phyloP scores from a whole-genome alignment of 305 asterid species.

The Withania somnifera region DNA sequence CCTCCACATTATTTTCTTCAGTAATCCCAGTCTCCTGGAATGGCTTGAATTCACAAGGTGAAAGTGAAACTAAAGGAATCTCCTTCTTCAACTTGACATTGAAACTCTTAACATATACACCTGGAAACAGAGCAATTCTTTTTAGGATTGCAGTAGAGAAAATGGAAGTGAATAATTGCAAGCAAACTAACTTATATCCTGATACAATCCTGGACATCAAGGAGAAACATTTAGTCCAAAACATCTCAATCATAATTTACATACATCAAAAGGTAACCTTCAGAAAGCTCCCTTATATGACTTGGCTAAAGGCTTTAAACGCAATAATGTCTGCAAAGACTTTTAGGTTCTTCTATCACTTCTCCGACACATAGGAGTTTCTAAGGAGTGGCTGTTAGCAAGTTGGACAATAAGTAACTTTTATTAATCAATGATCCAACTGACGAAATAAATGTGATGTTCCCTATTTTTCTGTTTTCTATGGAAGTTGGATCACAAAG shows the following conservation, averaged over 20 bases:
- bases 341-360: background rate
- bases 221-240: background rate
- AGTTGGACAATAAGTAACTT: background rate
- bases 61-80: constrained; percentile 45
- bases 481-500: background rate
- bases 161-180: background rate
- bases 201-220: background rate
- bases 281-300: background rate
- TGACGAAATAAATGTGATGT: background rate
- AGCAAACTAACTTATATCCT: background rate
- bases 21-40: constrained; percentile 28
- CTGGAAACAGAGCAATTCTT: constrained; percentile 30
- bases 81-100: constrained; percentile 32
- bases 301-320: background rate
- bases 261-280: background rate
- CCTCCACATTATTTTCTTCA: constrained; percentile 33
- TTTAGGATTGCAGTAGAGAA: background rate
- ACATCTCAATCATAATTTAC: background rate
- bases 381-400: background rate
- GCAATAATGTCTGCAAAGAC: background rate
- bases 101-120: constrained; percentile 57
- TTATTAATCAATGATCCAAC: background rate
- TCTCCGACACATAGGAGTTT: background rate
- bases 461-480: background rate
- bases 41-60: constrained; percentile 67